Base-by-base conservation (phyloP, 306 rosid species). In the Nissolia schottii region DNA sequence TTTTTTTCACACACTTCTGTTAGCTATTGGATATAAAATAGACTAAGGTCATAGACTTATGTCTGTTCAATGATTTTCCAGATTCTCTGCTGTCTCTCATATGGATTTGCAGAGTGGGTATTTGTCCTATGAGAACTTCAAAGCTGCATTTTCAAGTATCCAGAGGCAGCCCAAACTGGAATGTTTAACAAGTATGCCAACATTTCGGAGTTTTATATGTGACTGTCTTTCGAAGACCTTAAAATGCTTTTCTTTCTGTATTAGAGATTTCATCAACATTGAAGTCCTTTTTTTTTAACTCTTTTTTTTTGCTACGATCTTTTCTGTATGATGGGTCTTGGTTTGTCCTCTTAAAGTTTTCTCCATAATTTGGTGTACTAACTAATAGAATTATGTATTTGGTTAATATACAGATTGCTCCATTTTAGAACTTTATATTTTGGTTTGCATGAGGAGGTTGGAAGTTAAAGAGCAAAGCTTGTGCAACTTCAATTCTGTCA, bases 401-500 rank as follows among this genome's bases (percentile, higher is more conserved):
- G 53, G 10, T 29, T 29, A 11, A 2, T 28, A 76, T 64, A 49
- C 95, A 94, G 98, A 85, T 86, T 89, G 96, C 78, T 91, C 92
- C 67, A 60, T 87, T 62, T 79, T 94, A 82, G 98, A 94, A 88
- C 92, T 94, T 64, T 79, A 91, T 67, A 80, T 94, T 68, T 71
- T 94, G 89, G 95, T 89, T 50, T 89, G 98, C 87, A 86, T 91
- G 97, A 91, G 81, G 87, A 89, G 96, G 78, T 79, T 89, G 94
- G 97, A 91, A 67, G 81, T 79, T 40, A 91, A 89, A 84, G 98
- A 91, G 79, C 82, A 94, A 58, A 91, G 72, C 71, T 79, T 86
- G 2, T 91, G 89, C 86, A 94, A 94, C 87, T 94, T 94, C 85
- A 91, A 81, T 72, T 71, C 95, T 67, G 75, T 94, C 32, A 91